phyloP scores from a whole-genome alignment of 768 basidiomycete genomes.

The Tulasnella sp. region DNA sequence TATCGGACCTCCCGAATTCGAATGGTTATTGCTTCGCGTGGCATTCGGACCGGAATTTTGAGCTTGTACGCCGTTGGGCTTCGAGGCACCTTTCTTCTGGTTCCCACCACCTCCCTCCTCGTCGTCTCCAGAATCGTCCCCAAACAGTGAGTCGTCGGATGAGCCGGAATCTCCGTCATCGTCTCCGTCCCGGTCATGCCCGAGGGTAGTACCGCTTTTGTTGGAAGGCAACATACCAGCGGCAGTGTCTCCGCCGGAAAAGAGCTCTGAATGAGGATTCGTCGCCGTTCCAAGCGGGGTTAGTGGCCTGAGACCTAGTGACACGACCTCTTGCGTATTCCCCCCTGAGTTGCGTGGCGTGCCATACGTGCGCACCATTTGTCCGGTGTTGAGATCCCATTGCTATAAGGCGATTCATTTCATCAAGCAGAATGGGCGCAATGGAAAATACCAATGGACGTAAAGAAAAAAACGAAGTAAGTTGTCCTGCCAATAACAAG shows the following conservation, averaged over 20 bases:
- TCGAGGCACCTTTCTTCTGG: slow-evolving; percentile 21
- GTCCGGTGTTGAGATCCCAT: slow-evolving; percentile 96
- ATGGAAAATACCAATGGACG: slow-evolving; percentile 21
- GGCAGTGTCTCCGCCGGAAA: not conserved
- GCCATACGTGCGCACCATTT: slow-evolving; percentile 63
- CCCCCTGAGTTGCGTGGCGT: slow-evolving; percentile 26
- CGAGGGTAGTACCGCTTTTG: not conserved
- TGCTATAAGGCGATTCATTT: slow-evolving; percentile 45
- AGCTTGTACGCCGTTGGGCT: slow-evolving; percentile 16
- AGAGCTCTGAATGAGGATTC: slow-evolving; percentile 1
- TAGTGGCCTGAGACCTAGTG: slow-evolving; percentile 8
- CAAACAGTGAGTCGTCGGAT: slow-evolving; percentile 79
- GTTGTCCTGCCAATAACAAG: not conserved
- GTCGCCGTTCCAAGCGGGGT: not conserved
- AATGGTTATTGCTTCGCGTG: not conserved
- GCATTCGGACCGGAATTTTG: slow-evolving; percentile 9
- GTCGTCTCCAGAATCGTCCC: slow-evolving; percentile 44
- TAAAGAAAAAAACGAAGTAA: not conserved
- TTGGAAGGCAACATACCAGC: slow-evolving; percentile 8
- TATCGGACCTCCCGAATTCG: not conserved
- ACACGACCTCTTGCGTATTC: not conserved
- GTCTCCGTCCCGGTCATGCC: slow-evolving; percentile 16
- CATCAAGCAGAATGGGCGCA: not conserved
- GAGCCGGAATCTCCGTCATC: slow-evolving; percentile 64
- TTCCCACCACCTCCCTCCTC: slow-evolving; percentile 56